Base-by-base conservation (phyloP, 2,329 filamentous ascomycete genomes). In the Trichophyton schoenleinii region DNA sequence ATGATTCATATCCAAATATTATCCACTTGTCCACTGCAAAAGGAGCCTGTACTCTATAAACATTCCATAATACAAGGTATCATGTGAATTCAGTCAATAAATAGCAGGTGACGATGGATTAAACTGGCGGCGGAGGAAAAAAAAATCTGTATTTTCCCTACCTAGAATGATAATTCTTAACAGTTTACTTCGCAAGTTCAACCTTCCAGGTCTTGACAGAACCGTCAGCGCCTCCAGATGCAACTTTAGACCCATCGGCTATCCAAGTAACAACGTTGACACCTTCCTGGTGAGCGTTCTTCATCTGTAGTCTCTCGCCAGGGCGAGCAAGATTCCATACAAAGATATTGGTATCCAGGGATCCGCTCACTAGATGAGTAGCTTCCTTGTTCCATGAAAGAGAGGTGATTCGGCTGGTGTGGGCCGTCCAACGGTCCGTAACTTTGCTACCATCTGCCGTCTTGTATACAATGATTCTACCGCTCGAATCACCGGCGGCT, bases 281-380 rank as follows among this genome's bases (percentile, higher is more conserved):
- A 8, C 94, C 94, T 70, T 97, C 94, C 77, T 96, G 96, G 77
- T 99, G 94, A 58, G 92, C 91, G 70, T 96, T 95, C 22, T 85
- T 76, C 13, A 85, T 87, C 78, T 94, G 92, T 67, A 95, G 83
- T 67, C 92, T 83, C 74, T 88, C 88, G 1, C 89, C 91, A 0
- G 92, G 92, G 71, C 89, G 88, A 49, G 79, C 77, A 61, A 96
- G 74, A 72, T 89, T 96, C 90, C 94, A 99, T 34, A 96, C 85
- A 71, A 89, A 91, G 20, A 99, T 82, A 69, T 95, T 91, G 0
- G 92, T 96, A 72, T 99, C 94, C 58, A 99, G 77, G 53, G 85
- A 87, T 11, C 91, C 92, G 71, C 88, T 95, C 20, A 85, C 89
- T 2, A 91, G 86, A 70, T 91, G 88, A 22, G 86, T 87, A 11